These are phyloP conservation scores for Hericium coralloides DNA, from an alignment of 768 basidiomycete genomes.

Conservation along the genomic window DNA sequence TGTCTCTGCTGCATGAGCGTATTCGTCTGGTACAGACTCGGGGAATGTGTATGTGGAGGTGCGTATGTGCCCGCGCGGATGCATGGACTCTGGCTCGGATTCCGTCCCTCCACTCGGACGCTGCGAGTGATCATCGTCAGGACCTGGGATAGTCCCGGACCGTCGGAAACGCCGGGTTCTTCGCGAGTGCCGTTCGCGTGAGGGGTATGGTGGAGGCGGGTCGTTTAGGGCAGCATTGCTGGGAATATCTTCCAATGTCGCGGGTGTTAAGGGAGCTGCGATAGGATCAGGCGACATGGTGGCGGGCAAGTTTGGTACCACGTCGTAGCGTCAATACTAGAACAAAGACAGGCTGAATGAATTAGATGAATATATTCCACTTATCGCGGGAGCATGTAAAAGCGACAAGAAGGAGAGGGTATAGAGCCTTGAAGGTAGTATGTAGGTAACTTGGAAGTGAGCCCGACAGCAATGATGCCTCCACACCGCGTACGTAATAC, in stretches of 20 bases:
- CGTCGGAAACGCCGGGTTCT: conserved; percentile 22
- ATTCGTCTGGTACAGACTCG: not conserved
- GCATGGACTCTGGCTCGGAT: conserved; percentile 23
- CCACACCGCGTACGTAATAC: too few relatives aligned
- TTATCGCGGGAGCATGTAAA: too few relatives aligned
- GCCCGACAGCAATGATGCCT: too few relatives aligned
- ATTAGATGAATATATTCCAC: too few relatives aligned
- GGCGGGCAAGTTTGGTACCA: not conserved
- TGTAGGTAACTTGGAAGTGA: too few relatives aligned
- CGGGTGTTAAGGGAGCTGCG: not conserved
- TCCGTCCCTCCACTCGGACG: conserved; percentile 19
- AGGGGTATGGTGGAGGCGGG: conserved; percentile 69
- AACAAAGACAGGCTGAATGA: too few relatives aligned
- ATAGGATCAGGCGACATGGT: conserved; percentile 1
- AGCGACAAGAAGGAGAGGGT: too few relatives aligned
- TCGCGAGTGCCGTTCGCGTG: conserved; percentile 33
- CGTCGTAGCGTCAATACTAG: too few relatives aligned
- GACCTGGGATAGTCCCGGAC: conserved; percentile 22
- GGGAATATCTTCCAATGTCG: conserved; percentile 6
- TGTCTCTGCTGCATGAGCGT: conserved; percentile 32
- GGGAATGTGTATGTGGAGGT: conserved; percentile 20
- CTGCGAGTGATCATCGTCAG: conserved; percentile 21
- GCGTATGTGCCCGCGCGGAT: not conserved
- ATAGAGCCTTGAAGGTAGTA: too few relatives aligned
- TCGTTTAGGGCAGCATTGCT: conserved; percentile 27